phyloP scores from a whole-genome alignment of 2,329 filamentous ascomycete species.

The Paracoccidioides brasiliensis region DNA sequence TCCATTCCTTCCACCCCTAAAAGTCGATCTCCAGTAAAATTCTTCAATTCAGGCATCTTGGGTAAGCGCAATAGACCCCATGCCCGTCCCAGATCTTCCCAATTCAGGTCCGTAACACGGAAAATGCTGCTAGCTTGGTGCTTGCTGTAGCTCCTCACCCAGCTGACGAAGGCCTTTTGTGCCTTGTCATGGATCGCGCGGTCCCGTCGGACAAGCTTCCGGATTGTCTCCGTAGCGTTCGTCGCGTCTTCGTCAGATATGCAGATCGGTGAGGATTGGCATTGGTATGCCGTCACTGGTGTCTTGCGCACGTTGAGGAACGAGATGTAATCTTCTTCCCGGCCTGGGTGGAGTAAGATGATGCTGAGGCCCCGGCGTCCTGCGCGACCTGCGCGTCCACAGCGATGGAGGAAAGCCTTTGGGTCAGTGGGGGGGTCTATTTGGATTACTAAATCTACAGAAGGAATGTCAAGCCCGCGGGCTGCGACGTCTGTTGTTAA shows the following conservation, averaged over 20 bases:
- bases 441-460: constrained; percentile 83
- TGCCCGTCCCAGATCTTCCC: constrained; percentile 63
- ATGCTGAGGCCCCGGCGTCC: constrained; percentile 66
- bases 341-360: constrained; percentile 69
- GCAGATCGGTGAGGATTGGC: constrained; percentile 36
- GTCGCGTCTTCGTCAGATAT: constrained; percentile 51
- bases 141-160: constrained; percentile 81
- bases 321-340: constrained; percentile 78
- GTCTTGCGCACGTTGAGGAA: constrained; percentile 83
- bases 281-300: constrained; percentile 41
- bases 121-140: constrained; percentile 90
- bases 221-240: constrained; percentile 46
- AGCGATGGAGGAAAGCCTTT: constrained; percentile 63
- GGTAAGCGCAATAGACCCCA: constrained; percentile 83
- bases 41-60: constrained; percentile 81
- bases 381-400: constrained; percentile 50
- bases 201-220: constrained; percentile 43
- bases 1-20: constrained; percentile 43
- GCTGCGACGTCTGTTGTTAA: constrained; percentile 89
- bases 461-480: constrained; percentile 78
- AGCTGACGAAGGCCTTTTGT: constrained; percentile 83
- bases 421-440: constrained; percentile 76
- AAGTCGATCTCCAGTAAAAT: constrained; percentile 55
- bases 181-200: constrained; percentile 71
- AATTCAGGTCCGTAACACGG: constrained; percentile 66